Conservation (phyloP, 2,329 filamentous ascomycete species). For the Plenodomus biglobosus region DNA sequence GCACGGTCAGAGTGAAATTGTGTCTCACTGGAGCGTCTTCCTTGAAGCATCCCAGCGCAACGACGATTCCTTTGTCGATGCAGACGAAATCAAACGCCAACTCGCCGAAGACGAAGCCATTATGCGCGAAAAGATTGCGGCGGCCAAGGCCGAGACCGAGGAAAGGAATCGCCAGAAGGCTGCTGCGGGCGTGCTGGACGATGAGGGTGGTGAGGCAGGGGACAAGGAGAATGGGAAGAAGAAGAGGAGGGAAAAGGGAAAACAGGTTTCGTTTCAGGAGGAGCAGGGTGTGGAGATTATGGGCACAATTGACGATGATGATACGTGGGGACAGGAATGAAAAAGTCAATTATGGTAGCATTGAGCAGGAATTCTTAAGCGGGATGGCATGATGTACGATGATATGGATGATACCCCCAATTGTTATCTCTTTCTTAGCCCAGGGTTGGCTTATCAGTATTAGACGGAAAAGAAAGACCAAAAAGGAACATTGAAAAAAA, state of each 20-base stretch:
- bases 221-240: conserved; percentile 32
- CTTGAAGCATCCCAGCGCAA: conserved; percentile 35
- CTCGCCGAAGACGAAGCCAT: conserved; percentile 27
- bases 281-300: conserved; percentile 37
- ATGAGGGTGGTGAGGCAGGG: conserved; percentile 14
- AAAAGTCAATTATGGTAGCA: background rate
- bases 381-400: background rate
- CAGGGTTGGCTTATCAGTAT: background rate
- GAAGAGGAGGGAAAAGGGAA: conserved; percentile 35
- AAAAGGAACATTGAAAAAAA: too few species aligned
- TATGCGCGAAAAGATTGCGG: conserved; percentile 41
- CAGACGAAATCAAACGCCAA: conserved; percentile 37
- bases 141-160: conserved; percentile 35
- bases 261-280: conserved; percentile 29
- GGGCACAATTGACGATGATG: conserved; percentile 30
- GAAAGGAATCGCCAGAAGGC: conserved; percentile 42
- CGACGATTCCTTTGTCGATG: conserved; percentile 43
- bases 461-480: too few species aligned
- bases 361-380: background rate
- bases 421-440: background rate
- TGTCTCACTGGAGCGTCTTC: conserved; percentile 44
- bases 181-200: conserved; percentile 27
- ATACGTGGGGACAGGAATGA: conserved; percentile 27
- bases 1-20: conserved; percentile 45
- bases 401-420: background rate